Base-by-base conservation (phyloP, 2,329 filamentous ascomycete species). In the Ceratocystis diversiconidia region DNA sequence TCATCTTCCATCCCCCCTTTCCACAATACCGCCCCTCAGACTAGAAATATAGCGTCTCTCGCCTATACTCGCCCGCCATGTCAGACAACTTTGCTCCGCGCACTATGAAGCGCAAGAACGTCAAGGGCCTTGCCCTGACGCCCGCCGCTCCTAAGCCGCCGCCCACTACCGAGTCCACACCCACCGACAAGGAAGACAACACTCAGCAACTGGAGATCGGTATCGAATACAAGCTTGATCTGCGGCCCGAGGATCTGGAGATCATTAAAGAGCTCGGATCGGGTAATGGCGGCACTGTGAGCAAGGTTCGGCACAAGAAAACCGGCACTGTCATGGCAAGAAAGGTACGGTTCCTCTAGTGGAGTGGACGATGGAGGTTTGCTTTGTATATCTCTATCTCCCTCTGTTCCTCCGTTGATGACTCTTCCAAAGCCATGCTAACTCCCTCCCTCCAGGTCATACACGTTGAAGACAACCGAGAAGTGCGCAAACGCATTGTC, bases 31-130 rank as follows among this genome's bases (percentile, higher is more conserved):
- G 41, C 7, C 41, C 12, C 36, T 44, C 60, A 30, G 17, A 46
- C 44, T 28, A 41, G 36, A 12, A 41, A 41, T 12, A 41, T 12
- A 41, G 36, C 36, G 36, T 41, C 43, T 60, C 22, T 60, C 48
- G 28, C 19, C 48, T 25, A 6, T 12, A 12, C 48, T 12, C 25
- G 52, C 61, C 52, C 55, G 75, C 70, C 73, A 87, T 87, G 85
- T 80, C 81, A 71, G 84, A 86, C 72, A 73, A 77, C 43, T 85
- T 86, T 71, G 82, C 82, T 69, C 82, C 82, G 76, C 83, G 84
- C 76, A 95, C 94, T 68, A 88, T 99, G 86, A 97, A 96, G 86
- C 88, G 92, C 81, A 96, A 97, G 84, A 99, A 99, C 75, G 88
- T 95, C 76, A 97, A 97, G 79, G 92, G 92, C 46, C 86, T 99